These are phyloP conservation scores for Daldinia concentrica DNA, from an alignment of 495 filamentous ascomycete genomes.

Conservation along the genomic window DNA sequence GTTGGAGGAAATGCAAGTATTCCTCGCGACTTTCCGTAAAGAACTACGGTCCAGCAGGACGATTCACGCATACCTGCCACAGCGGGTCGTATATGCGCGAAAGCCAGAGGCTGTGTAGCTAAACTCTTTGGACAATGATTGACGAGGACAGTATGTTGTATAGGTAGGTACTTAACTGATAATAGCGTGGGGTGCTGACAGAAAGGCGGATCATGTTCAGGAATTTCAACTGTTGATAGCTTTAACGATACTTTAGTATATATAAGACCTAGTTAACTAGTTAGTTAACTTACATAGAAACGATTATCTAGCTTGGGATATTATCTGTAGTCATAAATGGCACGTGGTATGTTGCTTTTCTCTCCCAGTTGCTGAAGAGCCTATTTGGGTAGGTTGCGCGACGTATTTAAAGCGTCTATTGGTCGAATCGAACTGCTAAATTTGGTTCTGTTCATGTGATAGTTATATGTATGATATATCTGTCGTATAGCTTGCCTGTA, in stretches of 20 bases:
- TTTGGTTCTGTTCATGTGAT: not conserved
- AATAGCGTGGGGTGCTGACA: not conserved
- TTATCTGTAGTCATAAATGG: not conserved
- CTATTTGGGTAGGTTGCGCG: not conserved
- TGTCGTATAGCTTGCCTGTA: not conserved
- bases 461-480: not conserved
- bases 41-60: slow-evolving; percentile 34
- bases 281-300: not conserved
- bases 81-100: slow-evolving; percentile 46
- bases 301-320: not conserved
- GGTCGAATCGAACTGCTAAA: not conserved
- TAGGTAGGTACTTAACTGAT: slow-evolving; percentile 9
- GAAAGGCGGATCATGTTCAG: not conserved
- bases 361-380: not conserved
- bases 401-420: not conserved
- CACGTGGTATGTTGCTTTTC: not conserved
- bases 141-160: slow-evolving; percentile 8
- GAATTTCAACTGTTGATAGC: not conserved
- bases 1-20: slow-evolving; percentile 40
- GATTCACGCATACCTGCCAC: slow-evolving; percentile 42
- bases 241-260: not conserved
- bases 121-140: slow-evolving; percentile 9
- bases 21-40: slow-evolving; percentile 39
- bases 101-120: slow-evolving; percentile 41
- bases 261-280: not conserved